These are phyloP conservation scores for Gentiana straminea DNA, from an alignment of 257 asterid genomes.

Conservation along the genomic window DNA sequence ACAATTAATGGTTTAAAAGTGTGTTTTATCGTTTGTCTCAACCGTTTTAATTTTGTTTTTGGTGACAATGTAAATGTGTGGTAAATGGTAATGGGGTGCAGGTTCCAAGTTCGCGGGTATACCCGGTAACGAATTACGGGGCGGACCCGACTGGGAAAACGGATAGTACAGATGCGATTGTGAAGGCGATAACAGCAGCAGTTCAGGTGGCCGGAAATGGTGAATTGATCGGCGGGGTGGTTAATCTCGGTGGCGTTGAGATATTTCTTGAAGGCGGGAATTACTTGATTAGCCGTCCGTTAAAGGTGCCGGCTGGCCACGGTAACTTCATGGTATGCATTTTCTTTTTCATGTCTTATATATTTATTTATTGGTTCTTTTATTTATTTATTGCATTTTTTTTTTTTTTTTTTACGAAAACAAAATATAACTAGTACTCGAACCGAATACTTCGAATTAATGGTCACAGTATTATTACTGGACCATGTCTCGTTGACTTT, in stretches of 20 bases:
- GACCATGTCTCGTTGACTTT: too few species aligned
- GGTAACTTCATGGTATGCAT: slow-evolving; percentile 64
- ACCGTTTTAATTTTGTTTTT: too few species aligned
- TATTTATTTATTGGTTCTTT: neutral
- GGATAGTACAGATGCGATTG: slow-evolving; percentile 67
- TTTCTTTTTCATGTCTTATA: too few species aligned
- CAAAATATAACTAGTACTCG: too few species aligned
- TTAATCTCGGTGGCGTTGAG: slow-evolving; percentile 79
- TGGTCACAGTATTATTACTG: too few species aligned
- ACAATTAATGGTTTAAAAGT: too few species aligned
- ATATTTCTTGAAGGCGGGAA: slow-evolving; percentile 81
- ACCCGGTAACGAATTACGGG: slow-evolving; percentile 63
- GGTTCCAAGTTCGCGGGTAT: slow-evolving; percentile 29
- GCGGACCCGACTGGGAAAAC: slow-evolving; percentile 74
- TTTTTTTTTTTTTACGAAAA: too few species aligned
- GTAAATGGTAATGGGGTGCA: slow-evolving; percentile 4
- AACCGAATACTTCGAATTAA: too few species aligned
- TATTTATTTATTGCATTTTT: too few species aligned
- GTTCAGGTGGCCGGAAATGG: slow-evolving; percentile 47
- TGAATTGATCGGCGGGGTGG: slow-evolving; percentile 38
- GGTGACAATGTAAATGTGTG: too few species aligned
- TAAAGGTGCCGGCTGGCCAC: slow-evolving; percentile 51
- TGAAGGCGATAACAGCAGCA: slow-evolving; percentile 57
- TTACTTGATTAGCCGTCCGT: slow-evolving; percentile 67
- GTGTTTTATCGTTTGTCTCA: too few species aligned